Evolutionary conservation across 257 asterid species (phyloP).

Genomic region (Jacaranda copaia): DNA sequence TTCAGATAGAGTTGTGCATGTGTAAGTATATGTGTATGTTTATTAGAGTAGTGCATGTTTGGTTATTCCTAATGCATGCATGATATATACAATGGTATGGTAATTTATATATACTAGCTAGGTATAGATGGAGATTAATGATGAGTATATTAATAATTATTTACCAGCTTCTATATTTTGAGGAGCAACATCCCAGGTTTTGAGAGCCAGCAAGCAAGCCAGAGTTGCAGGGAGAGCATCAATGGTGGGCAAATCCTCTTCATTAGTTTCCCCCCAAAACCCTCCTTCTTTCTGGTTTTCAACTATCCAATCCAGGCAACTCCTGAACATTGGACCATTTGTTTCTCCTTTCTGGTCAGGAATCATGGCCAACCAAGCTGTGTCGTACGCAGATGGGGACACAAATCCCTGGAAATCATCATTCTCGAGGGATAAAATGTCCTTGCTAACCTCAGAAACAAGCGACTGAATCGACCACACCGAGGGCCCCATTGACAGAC

Average conservation of each 20-base stretch:
- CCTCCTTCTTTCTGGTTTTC: conserved; percentile 57
- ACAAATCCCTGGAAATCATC: not conserved
- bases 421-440: conserved; percentile 28
- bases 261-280: conserved; percentile 56
- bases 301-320: conserved; percentile 56
- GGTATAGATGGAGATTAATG: no score
- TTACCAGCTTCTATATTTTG: conserved; percentile 47
- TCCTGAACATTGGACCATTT: conserved; percentile 51
- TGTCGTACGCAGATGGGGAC: conserved; percentile 60
- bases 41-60: no score
- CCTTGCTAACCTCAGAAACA: conserved; percentile 48
- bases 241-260: conserved; percentile 49
- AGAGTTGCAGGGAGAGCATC: conserved; percentile 62
- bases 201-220: conserved; percentile 61
- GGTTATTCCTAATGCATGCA: no score
- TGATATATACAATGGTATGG: no score
- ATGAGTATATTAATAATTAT: no score
- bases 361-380: conserved; percentile 74
- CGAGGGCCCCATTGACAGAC: conserved; percentile 45
- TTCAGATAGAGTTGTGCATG: no score
- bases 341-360: conserved; percentile 23
- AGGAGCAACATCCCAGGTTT: conserved; percentile 50
- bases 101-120: no score
- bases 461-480: conserved; percentile 41
- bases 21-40: no score